Percentiles rank a stretch among this genome's conserved stretches.
phyloP scores from a whole-genome alignment of 2,329 filamentous ascomycete genomes.

The Pseudogymnoascus pannorum region DNA sequence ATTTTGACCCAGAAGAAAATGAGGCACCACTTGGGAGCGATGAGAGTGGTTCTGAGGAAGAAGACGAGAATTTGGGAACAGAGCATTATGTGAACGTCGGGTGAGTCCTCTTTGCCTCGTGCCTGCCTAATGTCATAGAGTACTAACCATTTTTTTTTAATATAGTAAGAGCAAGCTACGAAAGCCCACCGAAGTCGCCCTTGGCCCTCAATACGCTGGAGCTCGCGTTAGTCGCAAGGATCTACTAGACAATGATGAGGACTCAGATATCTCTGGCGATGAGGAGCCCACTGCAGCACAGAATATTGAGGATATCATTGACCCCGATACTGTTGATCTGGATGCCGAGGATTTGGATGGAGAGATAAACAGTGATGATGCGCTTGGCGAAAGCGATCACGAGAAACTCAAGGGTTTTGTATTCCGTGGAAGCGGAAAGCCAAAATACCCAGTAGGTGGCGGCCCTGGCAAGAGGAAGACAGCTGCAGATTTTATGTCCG shows the following conservation, averaged over 20 bases:
- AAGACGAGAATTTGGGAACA: slow-evolving; percentile 55
- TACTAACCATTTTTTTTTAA: slow-evolving; percentile 10
- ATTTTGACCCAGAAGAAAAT: slow-evolving; percentile 35
- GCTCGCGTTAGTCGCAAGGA: slow-evolving; percentile 64
- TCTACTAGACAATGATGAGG: slow-evolving; percentile 48
- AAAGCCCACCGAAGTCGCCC: slow-evolving; percentile 57
- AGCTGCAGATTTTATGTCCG: slow-evolving; percentile 51
- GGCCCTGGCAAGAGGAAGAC: slow-evolving; percentile 36
- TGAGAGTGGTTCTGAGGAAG: slow-evolving; percentile 41
- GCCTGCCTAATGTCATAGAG: slow-evolving; percentile 13
- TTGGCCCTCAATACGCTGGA: slow-evolving; percentile 78
- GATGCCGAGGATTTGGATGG: slow-evolving; percentile 48
- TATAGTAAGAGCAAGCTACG: slow-evolving; percentile 75
- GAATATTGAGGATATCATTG: slow-evolving; percentile 30
- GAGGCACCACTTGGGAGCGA: slow-evolving; percentile 20
- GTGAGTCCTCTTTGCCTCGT: slow-evolving; percentile 30
- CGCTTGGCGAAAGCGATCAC: slow-evolving; percentile 77
- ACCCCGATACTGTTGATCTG: slow-evolving; percentile 49
- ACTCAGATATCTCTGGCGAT: slow-evolving; percentile 38
- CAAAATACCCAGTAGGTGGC: slow-evolving; percentile 31
- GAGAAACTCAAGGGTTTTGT: slow-evolving; percentile 71
- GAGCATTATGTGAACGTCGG: slow-evolving; percentile 82
- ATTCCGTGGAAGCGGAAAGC: slow-evolving; percentile 52
- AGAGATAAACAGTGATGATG: slow-evolving; percentile 59
- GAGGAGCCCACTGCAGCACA: slow-evolving; percentile 37